Percentiles rank a stretch among this genome's conserved stretches.
phyloP scores from a whole-genome alignment of 208 protist species.

The Borovskyia barvae region DNA sequence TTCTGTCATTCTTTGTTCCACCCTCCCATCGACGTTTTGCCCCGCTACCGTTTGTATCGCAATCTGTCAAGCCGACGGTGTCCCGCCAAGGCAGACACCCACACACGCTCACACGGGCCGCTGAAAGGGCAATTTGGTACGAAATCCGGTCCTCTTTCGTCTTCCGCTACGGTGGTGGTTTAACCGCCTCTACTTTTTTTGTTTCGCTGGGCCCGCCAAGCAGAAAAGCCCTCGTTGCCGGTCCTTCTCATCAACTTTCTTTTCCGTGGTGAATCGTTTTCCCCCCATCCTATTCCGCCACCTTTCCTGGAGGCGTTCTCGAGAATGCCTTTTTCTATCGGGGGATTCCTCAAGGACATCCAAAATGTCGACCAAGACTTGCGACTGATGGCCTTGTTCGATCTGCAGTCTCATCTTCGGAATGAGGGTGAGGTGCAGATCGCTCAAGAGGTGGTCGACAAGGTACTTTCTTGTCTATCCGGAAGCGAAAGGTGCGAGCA shows the following conservation, averaged over 20 bases:
- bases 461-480: constrained; percentile 39
- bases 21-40: neutral
- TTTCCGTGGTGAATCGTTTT: too few species aligned
- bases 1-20: neutral
- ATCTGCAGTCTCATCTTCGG: constrained; percentile 41
- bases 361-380: constrained; percentile 63
- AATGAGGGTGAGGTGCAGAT: constrained; percentile 4
- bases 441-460: constrained; percentile 22
- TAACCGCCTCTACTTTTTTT: too few species aligned
- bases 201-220: too few species aligned
- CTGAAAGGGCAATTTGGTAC: too few species aligned
- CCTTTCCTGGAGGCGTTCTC: neutral
- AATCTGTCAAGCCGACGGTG: too few species aligned
- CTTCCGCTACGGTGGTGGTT: too few species aligned
- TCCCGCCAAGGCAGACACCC: too few species aligned
- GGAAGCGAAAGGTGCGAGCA: constrained; percentile 34
- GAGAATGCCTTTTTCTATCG: constrained; percentile 27
- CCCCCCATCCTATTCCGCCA: too few species aligned
- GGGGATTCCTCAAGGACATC: constrained; percentile 42
- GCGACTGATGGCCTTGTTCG: constrained; percentile 71
- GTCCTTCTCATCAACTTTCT: too few species aligned
- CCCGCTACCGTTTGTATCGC: neutral
- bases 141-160: too few species aligned
- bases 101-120: too few species aligned
- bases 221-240: too few species aligned